Base-by-base conservation (phyloP, 352 stramenopile species). In the Globisporangium cylindrosporum region DNA sequence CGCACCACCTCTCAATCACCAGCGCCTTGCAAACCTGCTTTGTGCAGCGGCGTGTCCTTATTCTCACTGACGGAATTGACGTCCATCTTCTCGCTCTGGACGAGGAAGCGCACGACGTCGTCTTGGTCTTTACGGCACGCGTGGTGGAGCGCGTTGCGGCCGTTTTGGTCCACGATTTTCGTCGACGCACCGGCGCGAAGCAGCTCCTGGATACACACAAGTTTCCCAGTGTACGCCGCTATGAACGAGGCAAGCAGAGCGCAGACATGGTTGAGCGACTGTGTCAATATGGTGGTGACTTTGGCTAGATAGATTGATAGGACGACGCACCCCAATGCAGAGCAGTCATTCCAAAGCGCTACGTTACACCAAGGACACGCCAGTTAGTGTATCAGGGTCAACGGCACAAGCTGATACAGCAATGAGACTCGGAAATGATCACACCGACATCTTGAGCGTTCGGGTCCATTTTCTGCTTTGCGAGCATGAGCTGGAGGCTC, bases 321-420 rank as follows among this genome's bases (percentile, higher is more conserved):
- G 38, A 46, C 15, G 22, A 57, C 70, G 54, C 66, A 93, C 84
- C 85, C 86, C 86, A 93, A 63, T 93, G 86, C 24, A 93, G 64
- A 14, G 86, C 86, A 12, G 81, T 92, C 86, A 93, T 93, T 9
- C 83, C 86, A 73, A 93, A 93, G 34, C 84, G 81, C 86, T 93
- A 54, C 15, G 29, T 49, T 18, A 49, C 41, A 49, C 5, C 41
- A 49, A n/a, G 41, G 41, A 49, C 15, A 20, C 20, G 41, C 4
- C 41, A n/a, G 41, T n/a, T n/a, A 27, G 38, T 64, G 12, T 32
- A 27, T 15, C 18, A 34, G 14, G 20, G 25, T 20, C 25, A 55
- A 54, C 25, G 9, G 36, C 12, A 62, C 25, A 36, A 20, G 53
- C 6, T 59, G 27, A 14, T 20, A 32, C 24, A 41, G 10, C 25